Conservation (phyloP, 345 rosid genomes). For the Eucalyptus paniculata region DNA sequence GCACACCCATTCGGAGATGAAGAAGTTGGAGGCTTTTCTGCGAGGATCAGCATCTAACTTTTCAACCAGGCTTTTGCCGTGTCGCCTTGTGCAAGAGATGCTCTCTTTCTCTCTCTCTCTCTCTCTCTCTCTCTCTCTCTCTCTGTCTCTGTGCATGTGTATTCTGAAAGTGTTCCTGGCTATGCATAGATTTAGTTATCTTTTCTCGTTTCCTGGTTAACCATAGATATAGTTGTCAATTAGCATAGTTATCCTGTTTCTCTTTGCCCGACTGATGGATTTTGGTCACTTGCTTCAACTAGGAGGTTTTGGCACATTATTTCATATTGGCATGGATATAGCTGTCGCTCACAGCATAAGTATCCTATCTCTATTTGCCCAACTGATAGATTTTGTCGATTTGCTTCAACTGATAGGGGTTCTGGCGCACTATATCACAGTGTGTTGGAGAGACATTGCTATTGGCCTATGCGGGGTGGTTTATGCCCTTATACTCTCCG, state of each 20-base stretch:
- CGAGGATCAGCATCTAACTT: neutral
- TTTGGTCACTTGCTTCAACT: neutral
- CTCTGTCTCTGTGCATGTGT: neutral
- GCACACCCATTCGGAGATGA: constrained; percentile 50
- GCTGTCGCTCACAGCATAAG: neutral
- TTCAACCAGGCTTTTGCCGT: neutral
- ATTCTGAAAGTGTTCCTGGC: neutral
- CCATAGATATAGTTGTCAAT: neutral
- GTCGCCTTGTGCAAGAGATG: neutral
- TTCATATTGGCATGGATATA: neutral
- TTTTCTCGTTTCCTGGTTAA: neutral
- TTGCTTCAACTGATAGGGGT: neutral
- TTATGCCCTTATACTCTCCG: neutral
- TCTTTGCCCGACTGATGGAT: neutral
- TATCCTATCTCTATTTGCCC: neutral
- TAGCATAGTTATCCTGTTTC: neutral
- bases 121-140: neutral
- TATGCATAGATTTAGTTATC: neutral
- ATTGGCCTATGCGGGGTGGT: neutral
- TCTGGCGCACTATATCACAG: neutral
- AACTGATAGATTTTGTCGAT: neutral
- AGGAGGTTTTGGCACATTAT: neutral
- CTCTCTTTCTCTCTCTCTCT: neutral
- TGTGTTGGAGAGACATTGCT: neutral
- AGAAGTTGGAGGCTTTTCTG: constrained; percentile 14